Evolutionary conservation across 352 stramenopile genomes (phyloP), one percentile per base, ranked within the genome.

Genomic region (Phytophthora aleatoria): DNA sequence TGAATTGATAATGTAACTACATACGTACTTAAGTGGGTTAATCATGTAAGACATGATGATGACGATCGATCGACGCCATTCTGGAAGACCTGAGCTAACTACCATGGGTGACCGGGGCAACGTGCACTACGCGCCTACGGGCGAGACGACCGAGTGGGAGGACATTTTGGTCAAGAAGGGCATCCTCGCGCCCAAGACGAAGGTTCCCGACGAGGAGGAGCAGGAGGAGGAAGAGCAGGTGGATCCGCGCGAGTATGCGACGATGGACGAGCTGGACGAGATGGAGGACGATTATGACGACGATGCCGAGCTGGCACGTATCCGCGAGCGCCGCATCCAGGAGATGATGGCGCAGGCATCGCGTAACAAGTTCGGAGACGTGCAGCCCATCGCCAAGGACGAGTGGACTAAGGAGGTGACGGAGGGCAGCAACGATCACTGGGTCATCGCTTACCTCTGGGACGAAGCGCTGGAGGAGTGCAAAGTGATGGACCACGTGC

Each of bases 341-440:
- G 77, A 97, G 71, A 96, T 97, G 83, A 96, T 91, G 71, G 85
- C 74, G 3, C 75, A 85, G 65, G 84, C 87, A 41, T 73, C 82
- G 53, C 84, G 83, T 57, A 94, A 92, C 73, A 91, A 90, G 67
- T 97, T 96, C 58, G 90, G 89, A 8, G 87, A 97, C 56, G 67
- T 98, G 16, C 82, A 95, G 57, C 86, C 91, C 26, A 98, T 98
- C 51, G 73, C 83, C 48, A 98, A 97, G 77, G 90, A 96, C 69
- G 92, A 98, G 63, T 98, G 91, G 90, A 92, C 95, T 9, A 79
- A 85, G 43, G 91, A 97, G 63, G 90, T 98, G 64, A 98, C 92
- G 24, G 91, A 98, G 13, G 76, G 77, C 28, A 97, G 91, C 73
- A 79, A 89, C 47, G 81, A 95, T 30, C 71, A 85, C 66, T 96